Percentiles rank a stretch among this genome's conserved stretches.
These are phyloP conservation scores for Ophiocordyceps polyrhachis-furcata DNA, from an alignment of 2,329 filamentous ascomycete genomes.

Conservation along the genomic window DNA sequence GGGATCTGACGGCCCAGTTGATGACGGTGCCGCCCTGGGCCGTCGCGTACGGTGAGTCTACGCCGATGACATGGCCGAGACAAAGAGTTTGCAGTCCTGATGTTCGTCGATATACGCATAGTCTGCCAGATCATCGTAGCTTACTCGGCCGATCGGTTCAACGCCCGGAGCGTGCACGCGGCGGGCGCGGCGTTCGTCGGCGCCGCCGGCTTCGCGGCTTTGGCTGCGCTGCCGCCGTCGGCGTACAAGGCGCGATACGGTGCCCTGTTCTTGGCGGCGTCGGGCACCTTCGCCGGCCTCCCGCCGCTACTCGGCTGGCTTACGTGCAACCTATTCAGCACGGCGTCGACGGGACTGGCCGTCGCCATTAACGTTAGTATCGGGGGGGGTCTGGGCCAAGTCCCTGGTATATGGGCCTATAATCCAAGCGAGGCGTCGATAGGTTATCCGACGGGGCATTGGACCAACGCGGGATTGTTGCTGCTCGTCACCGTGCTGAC, in stretches of 20 bases:
- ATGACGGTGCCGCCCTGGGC: conserved; percentile 50
- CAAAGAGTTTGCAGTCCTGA: not conserved
- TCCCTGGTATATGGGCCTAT: conserved; percentile 58
- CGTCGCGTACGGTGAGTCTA: conserved; percentile 28
- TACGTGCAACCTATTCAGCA: conserved; percentile 46
- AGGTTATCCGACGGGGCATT: conserved; percentile 55
- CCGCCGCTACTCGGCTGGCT: conserved; percentile 55
- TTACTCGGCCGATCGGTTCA: conserved; percentile 45
- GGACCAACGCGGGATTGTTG: conserved; percentile 42
- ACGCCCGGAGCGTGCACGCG: conserved; percentile 28
- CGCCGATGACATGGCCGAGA: not conserved
- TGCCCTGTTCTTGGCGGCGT: conserved; percentile 47
- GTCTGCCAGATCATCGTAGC: conserved; percentile 24
- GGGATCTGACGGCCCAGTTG: conserved; percentile 37
- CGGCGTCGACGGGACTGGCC: conserved; percentile 45
- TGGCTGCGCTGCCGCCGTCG: conserved; percentile 41
- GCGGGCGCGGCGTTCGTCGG: conserved; percentile 24
- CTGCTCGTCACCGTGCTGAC: conserved; percentile 35
- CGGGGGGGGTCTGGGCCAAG: conserved; percentile 48
- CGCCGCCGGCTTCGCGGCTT: conserved; percentile 35
- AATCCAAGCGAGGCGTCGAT: conserved; percentile 37
- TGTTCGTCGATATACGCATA: conserved; percentile 4
- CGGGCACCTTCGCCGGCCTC: conserved; percentile 49
- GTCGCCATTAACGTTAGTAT: conserved; percentile 53
- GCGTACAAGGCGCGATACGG: conserved; percentile 45